A percentile compares a stretch with the other conserved stretches of the same genome.
These are phyloP conservation scores for Metarhizium album DNA, from an alignment of 2,329 filamentous ascomycete species.

Conservation along the genomic window DNA sequence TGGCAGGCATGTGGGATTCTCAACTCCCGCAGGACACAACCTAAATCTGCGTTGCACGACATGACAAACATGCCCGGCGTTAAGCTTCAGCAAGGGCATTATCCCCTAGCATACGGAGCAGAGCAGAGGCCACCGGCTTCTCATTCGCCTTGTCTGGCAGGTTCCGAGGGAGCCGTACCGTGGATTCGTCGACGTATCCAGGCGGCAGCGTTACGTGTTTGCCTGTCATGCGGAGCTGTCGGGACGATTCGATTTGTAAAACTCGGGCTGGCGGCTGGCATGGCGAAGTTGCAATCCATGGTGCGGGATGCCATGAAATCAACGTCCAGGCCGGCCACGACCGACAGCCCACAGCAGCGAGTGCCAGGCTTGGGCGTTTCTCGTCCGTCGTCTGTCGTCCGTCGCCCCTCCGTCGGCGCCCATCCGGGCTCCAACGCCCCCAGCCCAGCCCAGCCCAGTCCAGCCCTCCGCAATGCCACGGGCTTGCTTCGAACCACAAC, in stretches of 20 bases:
- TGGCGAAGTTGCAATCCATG: background rate
- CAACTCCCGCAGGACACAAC: background rate
- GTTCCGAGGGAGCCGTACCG: background rate
- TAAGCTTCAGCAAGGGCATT: background rate
- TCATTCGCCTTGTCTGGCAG: background rate
- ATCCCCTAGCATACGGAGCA: too few species aligned
- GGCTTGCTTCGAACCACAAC: too few species aligned
- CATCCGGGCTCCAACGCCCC: too few species aligned
- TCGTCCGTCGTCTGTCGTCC: too few species aligned
- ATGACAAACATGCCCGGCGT: background rate
- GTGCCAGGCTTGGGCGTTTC: too few species aligned
- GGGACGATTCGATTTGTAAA: background rate
- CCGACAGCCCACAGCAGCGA: too few species aligned
- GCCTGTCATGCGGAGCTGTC: background rate
- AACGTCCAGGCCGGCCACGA: too few species aligned
- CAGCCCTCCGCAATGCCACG: too few species aligned
- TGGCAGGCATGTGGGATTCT: background rate
- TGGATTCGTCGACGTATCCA: background rate
- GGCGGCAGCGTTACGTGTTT: background rate
- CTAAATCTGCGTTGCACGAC: background rate
- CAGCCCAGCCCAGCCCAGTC: too few species aligned
- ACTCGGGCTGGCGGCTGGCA: background rate
- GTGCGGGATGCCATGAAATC: background rate
- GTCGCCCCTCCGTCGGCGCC: too few species aligned
- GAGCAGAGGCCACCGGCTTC: background rate